phyloP scores from a whole-genome alignment of 371 early-diverging fungal genomes.

The Actinomucor elegans region DNA sequence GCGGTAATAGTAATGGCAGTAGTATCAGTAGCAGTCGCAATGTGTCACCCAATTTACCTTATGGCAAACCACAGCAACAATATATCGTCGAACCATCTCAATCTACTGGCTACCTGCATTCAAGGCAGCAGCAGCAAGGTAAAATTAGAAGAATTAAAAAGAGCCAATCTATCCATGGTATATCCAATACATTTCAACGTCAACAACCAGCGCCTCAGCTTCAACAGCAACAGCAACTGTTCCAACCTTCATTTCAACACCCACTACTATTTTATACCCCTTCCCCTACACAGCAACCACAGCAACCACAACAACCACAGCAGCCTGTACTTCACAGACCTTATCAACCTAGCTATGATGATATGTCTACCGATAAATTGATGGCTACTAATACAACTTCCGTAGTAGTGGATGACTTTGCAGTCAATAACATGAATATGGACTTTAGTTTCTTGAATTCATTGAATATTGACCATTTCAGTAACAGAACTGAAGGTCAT shows the following conservation, averaged over 20 bases:
- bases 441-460: conserved; percentile 4
- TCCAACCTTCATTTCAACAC: conserved; percentile 1
- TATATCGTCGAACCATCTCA: conserved; percentile 4
- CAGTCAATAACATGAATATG: conserved; percentile 8
- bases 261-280: conserved; percentile 6
- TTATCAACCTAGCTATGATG: conserved; percentile 18
- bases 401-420: conserved; percentile 2
- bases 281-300: conserved; percentile 1
- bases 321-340: conserved; percentile 16
- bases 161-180: conserved; percentile 12
- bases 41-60: conserved; percentile 11
- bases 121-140: conserved; percentile 11
- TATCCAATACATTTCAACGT: conserved; percentile 12
- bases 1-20: conserved; percentile 1
- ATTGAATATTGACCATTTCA: neutral
- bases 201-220: conserved; percentile 11
- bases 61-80: neutral
- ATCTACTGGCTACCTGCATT: conserved; percentile 14
- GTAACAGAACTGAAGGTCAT: conserved; percentile 21
- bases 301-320: conserved; percentile 5
- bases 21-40: neutral
- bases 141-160: conserved; percentile 19
- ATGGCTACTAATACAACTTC: neutral
- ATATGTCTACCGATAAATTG: conserved; percentile 1
- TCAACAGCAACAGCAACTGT: conserved; percentile 13